Evolutionary conservation across 1,139 yeast species (phyloP).

Genomic region (Casaregolazyma suthepensis): DNA sequence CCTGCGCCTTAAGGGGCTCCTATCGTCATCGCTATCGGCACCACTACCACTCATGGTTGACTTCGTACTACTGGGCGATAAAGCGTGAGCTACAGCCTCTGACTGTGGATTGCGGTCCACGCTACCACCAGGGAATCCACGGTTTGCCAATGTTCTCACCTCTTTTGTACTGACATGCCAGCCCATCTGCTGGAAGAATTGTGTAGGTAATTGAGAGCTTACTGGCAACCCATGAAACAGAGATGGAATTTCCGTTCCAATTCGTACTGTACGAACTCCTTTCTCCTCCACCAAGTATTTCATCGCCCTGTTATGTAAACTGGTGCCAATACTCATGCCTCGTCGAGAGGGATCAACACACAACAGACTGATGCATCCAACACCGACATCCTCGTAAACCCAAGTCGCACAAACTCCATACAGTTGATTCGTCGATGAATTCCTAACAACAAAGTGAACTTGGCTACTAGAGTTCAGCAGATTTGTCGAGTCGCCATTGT

Average conservation of each 20-base stretch:
- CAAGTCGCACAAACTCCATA: conserved; percentile 58
- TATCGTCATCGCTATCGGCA: neutral
- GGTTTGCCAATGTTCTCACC: conserved; percentile 16
- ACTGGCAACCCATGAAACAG: conserved; percentile 37
- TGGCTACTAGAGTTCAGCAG: conserved; percentile 12
- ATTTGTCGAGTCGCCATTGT: conserved; percentile 1
- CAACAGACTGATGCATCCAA: conserved; percentile 46
- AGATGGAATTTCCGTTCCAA: conserved; percentile 53
- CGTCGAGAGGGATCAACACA: conserved; percentile 54
- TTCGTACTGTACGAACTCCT: conserved; percentile 38
- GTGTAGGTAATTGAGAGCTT: conserved; percentile 13
- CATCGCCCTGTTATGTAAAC: conserved; percentile 51
- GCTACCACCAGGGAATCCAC: conserved; percentile 1
- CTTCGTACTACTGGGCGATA: neutral
- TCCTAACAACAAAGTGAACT: conserved; percentile 54
- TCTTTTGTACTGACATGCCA: conserved; percentile 25
- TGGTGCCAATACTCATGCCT: conserved; percentile 53
- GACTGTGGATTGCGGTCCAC: neutral
- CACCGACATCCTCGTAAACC: conserved; percentile 35
- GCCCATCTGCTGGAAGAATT: conserved; percentile 29
- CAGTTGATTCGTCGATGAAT: conserved; percentile 50
- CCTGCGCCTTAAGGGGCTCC: neutral
- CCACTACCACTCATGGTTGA: neutral
- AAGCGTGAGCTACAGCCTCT: neutral
- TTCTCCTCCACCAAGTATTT: conserved; percentile 45